Evolutionary conservation across 805 yeast genomes (phyloP), one percentile per base, ranked within the genome.

Genomic region (Candida chilensis): DNA sequence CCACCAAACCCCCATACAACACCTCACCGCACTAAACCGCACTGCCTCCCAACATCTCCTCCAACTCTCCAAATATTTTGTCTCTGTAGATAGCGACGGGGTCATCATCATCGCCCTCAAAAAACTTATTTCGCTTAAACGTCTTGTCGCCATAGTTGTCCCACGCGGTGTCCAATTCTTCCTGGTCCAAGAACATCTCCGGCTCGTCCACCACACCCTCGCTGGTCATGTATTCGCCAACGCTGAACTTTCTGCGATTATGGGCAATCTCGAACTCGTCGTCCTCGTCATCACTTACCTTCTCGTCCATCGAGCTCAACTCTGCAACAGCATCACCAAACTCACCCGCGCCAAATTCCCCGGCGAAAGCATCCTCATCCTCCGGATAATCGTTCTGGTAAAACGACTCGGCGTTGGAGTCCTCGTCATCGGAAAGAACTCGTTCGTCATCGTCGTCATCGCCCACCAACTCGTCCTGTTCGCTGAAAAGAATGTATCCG

Each of bases 361-460:
- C 60, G 39, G 28, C 40, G 29, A 57, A 76, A 7, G 75, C 86
- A 43, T 83, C 90, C 38, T 86, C 96, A 46, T 88, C 96, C 27
- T 86, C 95, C 0, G 97, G 97, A 46, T 90, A 90, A 46, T 90
- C 97, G 52, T 92, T 90, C 43, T 76, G 74, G 49, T 90, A 90
- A 46, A 78, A 88, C 32, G 83, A 86, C 56, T 90, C 98, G 14
- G 95, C 95, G 47, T 83, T 83, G 0, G 92, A 81, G 46, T 83
- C 94, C 37, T 82, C 90, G 43, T 83, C 86, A 40, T 81, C 92
- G 0, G 85, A 67, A 7, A 53, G 42, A 2, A 48, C 41, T 7
- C 33, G 39, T 6, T 41, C 30, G 13, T 43, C 52, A n/a, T 52
- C 50, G 4, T 64, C 69, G n/a, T 64, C 67, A 27, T 50, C 61